phyloP scores from a whole-genome alignment of 2,329 filamentous ascomycete species.

The Colletotrichum lindemuthianum region DNA sequence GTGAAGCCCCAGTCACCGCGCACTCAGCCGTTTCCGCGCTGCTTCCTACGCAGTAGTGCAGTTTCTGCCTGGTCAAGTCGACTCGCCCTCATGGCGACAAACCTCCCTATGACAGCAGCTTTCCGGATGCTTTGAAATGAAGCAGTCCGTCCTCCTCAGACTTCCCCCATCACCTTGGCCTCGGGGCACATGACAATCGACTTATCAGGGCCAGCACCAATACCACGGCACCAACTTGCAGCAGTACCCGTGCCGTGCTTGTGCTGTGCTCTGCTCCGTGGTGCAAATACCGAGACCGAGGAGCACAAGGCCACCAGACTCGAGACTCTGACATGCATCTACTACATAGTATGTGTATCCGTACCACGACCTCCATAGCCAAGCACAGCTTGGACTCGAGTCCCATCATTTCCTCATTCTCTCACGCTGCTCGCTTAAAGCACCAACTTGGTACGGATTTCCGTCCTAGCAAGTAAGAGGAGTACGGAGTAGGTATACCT shows the following conservation, averaged over 20 bases:
- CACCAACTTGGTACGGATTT: not conserved
- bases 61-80: conserved; percentile 1
- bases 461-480: not conserved
- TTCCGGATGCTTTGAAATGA: not conserved
- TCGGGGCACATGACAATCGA: not conserved
- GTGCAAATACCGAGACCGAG: not conserved
- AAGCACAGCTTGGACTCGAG: not conserved
- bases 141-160: not conserved
- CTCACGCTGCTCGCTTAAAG: conserved; percentile 10
- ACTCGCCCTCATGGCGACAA: too few species aligned
- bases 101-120: not conserved
- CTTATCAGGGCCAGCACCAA: not conserved
- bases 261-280: too few species aligned
- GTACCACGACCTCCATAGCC: not conserved
- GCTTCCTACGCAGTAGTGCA: not conserved
- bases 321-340: conserved; percentile 6
- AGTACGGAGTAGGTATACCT: too few species aligned
- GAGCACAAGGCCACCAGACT: not conserved
- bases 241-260: not conserved
- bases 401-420: conserved; percentile 6
- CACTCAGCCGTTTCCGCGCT: conserved; percentile 30
- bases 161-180: not conserved
- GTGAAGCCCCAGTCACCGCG: conserved; percentile 2
- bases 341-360: not conserved
- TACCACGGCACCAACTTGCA: not conserved